Base-by-base conservation (phyloP, 805 yeast genomes). In the Ogataea saltuana region DNA sequence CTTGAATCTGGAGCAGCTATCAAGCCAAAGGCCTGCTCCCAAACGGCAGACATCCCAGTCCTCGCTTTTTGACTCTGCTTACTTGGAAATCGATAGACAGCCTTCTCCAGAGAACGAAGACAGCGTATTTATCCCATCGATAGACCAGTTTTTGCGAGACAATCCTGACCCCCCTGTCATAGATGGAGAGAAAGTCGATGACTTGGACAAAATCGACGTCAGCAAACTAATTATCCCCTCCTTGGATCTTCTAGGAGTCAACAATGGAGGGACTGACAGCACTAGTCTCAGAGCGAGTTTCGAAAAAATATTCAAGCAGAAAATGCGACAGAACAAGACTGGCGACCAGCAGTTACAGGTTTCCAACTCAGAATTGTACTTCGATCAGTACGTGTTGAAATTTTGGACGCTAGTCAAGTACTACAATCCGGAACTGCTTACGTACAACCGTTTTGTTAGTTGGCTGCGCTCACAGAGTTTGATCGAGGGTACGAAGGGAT, bases 141-240 rank as follows among this genome's bases (percentile, higher is more conserved):
- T 58, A 6, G 64, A 60, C 31, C 57, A 58, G 41, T 58, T 54
- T 37, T 32, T 58, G 17, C 19, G 46, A 18, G 55, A 55, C 4
- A 53, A 56, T 29, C 52, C 53, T 7, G 63, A 59, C 18, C 32
- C 18, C 15, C 20, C 26, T 13, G 20, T 19, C 12, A 4, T n/a
- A 12, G 48, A 33, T 13, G 48, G 42, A 6, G 38, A 40, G n/a
- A 32, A 33, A n/a, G 39, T 44, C 9, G 21, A 23, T 7, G 49
- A 49, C 17, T 25, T 52, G 9, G 33, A 42, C 11, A 42, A 48
- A 10, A 32, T 50, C n/a, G 55, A 53, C 31, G 16, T 48, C 10
- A 33, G 31, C 17, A 47, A 46, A 16, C 27, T 53, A 22, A 34
- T 49, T 1, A 46, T 50, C 11, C 55, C 57, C 12, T 42, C 42